These are phyloP conservation scores for Zasmidium citrigriseum DNA, from an alignment of 2,329 filamentous ascomycete genomes.

Conservation along the genomic window DNA sequence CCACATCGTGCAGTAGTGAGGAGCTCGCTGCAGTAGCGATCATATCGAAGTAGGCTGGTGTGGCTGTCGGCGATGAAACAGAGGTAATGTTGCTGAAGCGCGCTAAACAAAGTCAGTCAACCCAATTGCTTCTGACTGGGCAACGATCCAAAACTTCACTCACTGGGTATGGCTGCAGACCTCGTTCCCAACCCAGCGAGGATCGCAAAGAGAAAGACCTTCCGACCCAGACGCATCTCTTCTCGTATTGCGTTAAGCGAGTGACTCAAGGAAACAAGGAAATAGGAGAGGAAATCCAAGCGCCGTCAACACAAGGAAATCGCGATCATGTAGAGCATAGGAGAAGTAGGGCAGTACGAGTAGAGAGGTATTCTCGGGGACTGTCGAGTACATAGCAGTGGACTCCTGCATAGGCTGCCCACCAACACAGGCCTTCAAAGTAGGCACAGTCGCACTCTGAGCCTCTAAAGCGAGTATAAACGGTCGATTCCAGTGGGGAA, in stretches of 20 bases:
- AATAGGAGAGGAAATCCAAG: background rate
- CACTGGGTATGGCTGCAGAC: background rate
- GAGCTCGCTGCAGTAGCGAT: background rate
- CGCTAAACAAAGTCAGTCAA: background rate
- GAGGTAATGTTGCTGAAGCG: background rate
- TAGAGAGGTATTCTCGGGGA: background rate
- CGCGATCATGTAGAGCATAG: background rate
- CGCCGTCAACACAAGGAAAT: background rate
- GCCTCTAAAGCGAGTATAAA: background rate
- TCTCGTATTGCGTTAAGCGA: background rate
- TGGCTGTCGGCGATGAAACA: background rate
- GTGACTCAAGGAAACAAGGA: constrained; percentile 4
- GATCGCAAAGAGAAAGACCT: background rate
- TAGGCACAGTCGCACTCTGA: background rate
- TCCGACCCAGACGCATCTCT: background rate
- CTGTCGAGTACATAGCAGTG: background rate
- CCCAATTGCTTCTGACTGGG: background rate
- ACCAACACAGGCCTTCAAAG: background rate
- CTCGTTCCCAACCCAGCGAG: background rate
- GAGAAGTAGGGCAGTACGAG: background rate
- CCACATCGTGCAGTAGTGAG: background rate
- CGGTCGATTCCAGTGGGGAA: background rate
- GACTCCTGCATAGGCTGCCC: background rate
- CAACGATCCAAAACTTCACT: background rate
- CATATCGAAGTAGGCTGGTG: background rate